Evolutionary conservation across 1,139 yeast species (phyloP), one percentile per base, ranked within the genome.

Genomic region (Kodamaea arcana): DNA sequence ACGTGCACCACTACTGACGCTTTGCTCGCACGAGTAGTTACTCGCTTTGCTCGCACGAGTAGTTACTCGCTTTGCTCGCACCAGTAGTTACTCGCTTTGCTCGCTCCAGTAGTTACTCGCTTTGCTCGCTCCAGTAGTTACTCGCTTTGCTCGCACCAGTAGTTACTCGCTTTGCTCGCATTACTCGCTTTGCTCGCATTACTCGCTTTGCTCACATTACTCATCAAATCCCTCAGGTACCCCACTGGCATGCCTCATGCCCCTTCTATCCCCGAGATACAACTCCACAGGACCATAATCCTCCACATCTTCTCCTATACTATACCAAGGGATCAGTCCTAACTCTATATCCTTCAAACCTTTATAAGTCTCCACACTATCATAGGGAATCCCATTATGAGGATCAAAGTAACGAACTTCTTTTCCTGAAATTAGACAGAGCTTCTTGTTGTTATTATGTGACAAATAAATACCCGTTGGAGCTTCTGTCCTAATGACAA

Each of bases 361-460:
- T 45, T 75, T 80, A 54, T 82, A 85, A 8, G 92, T 82, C 33
- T 83, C 94, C 44, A 86, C 86, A 40, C 83, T 82, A 35, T 83
- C 75, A 58, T 90, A 90, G 2, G 96, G 95, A 34, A 88, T 75
- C 31, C 94, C 94, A 25, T 83, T 79, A 29, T 78, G 72, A 0
- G 97, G 97, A 62, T 90, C 97, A 46, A 85, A 82, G 58, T 86
- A 90, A 52, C 79, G 75, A 24, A 94, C 94, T 36, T 81, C 83
- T 30, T 75, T 73, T 11, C 95, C 95, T 3, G 88, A 79, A 30
- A 87, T 77, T 29, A 85, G 72, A 62, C 97, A 90, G 39, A 69
- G 65, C 56, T 77, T 78, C 58, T 79, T 81, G 40, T 69, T 66
- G 20, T 86, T 87, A 54, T 78, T 80, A 21, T 38, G 38, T n/a